These are phyloP conservation scores for Salicornia ramosissima DNA, from an alignment of 148 eudicot species.

Conservation along the genomic window DNA sequence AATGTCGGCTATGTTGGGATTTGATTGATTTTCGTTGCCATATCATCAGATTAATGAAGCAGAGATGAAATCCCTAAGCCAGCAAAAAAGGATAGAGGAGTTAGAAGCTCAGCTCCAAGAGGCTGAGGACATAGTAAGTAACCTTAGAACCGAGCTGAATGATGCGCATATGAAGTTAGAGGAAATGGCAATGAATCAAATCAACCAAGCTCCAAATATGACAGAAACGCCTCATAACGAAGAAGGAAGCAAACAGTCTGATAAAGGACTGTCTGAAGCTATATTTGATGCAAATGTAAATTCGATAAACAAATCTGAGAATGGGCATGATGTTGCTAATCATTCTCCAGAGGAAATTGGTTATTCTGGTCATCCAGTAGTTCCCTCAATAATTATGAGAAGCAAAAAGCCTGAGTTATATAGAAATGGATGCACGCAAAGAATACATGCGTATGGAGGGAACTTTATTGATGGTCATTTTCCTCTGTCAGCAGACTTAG, in stretches of 20 bases:
- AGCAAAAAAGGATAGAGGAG: conserved; percentile 72
- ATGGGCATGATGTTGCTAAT: conserved; percentile 16
- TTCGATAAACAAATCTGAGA: conserved; percentile 13
- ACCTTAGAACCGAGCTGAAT: conserved; percentile 66
- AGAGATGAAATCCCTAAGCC: conserved; percentile 46
- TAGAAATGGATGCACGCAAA: conserved; percentile 74
- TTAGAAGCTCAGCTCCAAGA: conserved; percentile 97
- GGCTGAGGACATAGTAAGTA: conserved; percentile 87
- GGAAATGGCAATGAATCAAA: conserved; percentile 29
- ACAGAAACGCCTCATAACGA: background rate
- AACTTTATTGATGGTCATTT: conserved; percentile 42
- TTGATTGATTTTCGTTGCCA: background rate
- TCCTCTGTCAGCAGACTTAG: conserved; percentile 29
- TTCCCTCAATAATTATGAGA: conserved; percentile 58
- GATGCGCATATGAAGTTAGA: conserved; percentile 47
- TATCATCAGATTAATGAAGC: conserved; percentile 54
- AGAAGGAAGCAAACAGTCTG: conserved; percentile 9
- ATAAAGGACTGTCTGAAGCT: conserved; percentile 8
- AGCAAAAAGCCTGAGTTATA: conserved; percentile 51
- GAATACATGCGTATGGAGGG: conserved; percentile 67
- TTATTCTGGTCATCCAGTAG: conserved; percentile 31
- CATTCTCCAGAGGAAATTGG: conserved; percentile 16
- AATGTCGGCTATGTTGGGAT: background rate
- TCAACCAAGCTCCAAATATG: conserved; percentile 8
- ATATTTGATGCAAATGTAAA: conserved; percentile 15